phyloP scores from a whole-genome alignment of 2,329 filamentous ascomycete species.

The Fusarium sp. region DNA sequence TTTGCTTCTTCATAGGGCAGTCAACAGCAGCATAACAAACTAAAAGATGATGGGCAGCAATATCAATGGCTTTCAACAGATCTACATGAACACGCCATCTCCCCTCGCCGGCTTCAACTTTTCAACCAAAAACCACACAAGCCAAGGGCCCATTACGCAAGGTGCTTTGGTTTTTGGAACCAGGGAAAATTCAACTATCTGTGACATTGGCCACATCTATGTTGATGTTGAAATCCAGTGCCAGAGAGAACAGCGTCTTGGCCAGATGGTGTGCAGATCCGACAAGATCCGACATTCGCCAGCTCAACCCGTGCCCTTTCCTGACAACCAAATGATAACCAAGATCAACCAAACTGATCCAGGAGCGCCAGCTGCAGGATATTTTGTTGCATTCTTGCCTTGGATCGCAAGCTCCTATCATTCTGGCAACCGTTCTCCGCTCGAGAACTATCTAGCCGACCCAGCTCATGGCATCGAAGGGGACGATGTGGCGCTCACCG shows the following conservation, averaged over 20 bases:
- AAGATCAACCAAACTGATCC: neutral
- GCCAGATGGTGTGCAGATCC: neutral
- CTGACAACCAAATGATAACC: neutral
- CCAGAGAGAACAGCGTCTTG: neutral
- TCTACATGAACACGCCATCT: neutral
- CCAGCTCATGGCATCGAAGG: neutral
- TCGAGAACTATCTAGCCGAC: neutral
- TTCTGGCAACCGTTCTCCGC: neutral
- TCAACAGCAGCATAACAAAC: neutral
- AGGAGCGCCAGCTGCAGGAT: neutral
- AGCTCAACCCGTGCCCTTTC: neutral
- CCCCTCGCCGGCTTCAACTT: neutral
- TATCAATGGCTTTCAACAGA: neutral
- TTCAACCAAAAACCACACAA: neutral
- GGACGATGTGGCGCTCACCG: neutral
- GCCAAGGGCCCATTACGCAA: neutral
- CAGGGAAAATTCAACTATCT: neutral
- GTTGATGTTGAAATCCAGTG: neutral
- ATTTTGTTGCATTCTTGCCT: neutral
- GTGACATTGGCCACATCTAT: neutral
- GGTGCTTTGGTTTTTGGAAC: neutral
- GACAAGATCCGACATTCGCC: neutral
- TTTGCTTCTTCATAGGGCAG: neutral
- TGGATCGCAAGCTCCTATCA: neutral
- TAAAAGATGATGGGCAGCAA: neutral